Evolutionary conservation across 2,329 filamentous ascomycete genomes (phyloP), one percentile per base, ranked within the genome.

Genomic region (Penicillium sp.): DNA sequence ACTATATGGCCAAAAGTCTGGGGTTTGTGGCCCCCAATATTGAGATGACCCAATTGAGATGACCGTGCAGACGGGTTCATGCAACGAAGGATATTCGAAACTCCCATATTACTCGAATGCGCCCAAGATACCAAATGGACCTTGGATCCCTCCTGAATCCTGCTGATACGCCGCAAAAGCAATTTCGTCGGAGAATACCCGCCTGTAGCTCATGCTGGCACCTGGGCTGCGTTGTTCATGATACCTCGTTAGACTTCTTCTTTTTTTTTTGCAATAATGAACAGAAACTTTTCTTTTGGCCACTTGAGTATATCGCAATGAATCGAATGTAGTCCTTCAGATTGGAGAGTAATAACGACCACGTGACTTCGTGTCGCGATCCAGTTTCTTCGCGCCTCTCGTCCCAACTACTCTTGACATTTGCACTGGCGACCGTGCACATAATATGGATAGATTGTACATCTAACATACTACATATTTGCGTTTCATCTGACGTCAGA

Each of bases 341-440:
- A 0, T 10, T n/a, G 33, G 32, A 28, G 33, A 28, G 31, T 35
- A 10, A 26, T 42, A n/a, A 5, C 3, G n/a, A 19, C 28, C 58
- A 61, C 55, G 58, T 61, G 58, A 61, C 52, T 56, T 57, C 58
- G 58, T 57, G 58, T 60, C 58, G 57, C 56, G 56, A 44, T 38
- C 46, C 48, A 38, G 54, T 50, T 48, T 46, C 44, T 51, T 52
- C 37, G 45, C 29, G 51, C 44, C 43, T 57, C 32, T 48, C 17
- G 17, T 41, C 10, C 19, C 26, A n/a, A n/a, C 7, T n/a, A 15
- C 10, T 21, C 26, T 4, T 31, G 4, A 34, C 45, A 39, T 32
- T 26, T 40, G 33, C 34, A 12, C 37, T 41, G 15, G 35, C 26
- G 24, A 37, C 9, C 17, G 13, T 49, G 34, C 26, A 42, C 41